phyloP scores from a whole-genome alignment of 768 basidiomycete species.

The Suillus bovinus region DNA sequence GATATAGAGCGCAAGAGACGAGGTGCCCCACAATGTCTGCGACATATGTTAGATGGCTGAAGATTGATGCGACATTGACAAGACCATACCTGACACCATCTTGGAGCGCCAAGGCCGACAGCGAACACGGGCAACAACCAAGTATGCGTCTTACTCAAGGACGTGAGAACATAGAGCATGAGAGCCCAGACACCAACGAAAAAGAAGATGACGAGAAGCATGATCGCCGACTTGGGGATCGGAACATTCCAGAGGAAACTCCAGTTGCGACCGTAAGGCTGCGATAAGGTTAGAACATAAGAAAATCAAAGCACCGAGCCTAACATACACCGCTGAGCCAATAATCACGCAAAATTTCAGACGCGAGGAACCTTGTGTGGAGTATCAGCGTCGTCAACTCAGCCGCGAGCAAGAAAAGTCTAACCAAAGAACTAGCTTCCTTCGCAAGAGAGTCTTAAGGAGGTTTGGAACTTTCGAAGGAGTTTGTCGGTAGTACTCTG shows the following conservation, averaged over 20 bases:
- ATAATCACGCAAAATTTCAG: slow-evolving; percentile 89
- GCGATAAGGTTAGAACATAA: slow-evolving; percentile 17
- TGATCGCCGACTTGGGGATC: slow-evolving; percentile 81
- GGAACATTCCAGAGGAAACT: slow-evolving; percentile 86
- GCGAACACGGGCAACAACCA: slow-evolving; percentile 96
- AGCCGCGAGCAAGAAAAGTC: slow-evolving; percentile 3
- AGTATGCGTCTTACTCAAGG: slow-evolving; percentile 91
- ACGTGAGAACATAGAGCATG: slow-evolving; percentile 72
- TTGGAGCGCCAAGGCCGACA: slow-evolving; percentile 88
- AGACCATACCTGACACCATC: slow-evolving; percentile 83
- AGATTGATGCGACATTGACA: background rate
- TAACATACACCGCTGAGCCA: slow-evolving; percentile 81
- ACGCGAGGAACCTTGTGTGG: slow-evolving; percentile 69
- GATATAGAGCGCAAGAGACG: slow-evolving; percentile 88
- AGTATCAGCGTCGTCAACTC: background rate
- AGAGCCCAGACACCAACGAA: slow-evolving; percentile 86
- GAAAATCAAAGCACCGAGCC: background rate
- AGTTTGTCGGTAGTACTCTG: slow-evolving; percentile 88
- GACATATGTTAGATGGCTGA: slow-evolving; percentile 3
- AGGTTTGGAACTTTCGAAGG: slow-evolving; percentile 96
- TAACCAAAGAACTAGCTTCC: slow-evolving; percentile 88
- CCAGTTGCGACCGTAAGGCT: slow-evolving; percentile 96
- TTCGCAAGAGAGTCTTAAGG: slow-evolving; percentile 82
- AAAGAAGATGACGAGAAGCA: slow-evolving; percentile 78
- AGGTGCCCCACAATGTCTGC: slow-evolving; percentile 93